These are phyloP conservation scores for Fragilariopsis cylindrus DNA, from an alignment of 108 stramenopile species.

Conservation along the genomic window DNA sequence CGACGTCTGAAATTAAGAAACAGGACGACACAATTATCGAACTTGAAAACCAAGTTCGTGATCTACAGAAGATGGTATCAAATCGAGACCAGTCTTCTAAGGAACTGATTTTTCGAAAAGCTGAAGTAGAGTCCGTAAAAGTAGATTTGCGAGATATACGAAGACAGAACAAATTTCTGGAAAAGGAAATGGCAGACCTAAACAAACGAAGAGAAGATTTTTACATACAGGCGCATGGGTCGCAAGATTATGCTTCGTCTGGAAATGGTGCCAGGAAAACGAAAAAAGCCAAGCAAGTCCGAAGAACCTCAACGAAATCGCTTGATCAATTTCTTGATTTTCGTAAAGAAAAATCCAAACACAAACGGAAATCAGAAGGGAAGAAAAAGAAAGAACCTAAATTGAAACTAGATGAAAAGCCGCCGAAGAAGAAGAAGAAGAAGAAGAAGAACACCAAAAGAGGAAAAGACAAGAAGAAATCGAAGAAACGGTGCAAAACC, in stretches of 20 bases:
- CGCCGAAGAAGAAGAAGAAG: not conserved
- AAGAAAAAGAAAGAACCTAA: slow-evolving; percentile 7
- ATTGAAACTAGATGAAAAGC: slow-evolving; percentile 1
- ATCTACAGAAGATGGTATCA: slow-evolving; percentile 18
- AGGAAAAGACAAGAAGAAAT: not conserved
- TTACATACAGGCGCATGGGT: not conserved
- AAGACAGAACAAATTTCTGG: slow-evolving; percentile 18
- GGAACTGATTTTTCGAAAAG: slow-evolving; percentile 9
- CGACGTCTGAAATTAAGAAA: slow-evolving; percentile 13
- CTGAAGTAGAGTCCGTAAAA: not conserved
- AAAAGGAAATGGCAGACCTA: slow-evolving; percentile 21
- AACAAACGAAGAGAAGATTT: not conserved
- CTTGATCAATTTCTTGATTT: not conserved
- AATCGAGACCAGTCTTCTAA: slow-evolving; percentile 15
- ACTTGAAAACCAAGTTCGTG: slow-evolving; percentile 22
- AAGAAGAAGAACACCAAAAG: slow-evolving; percentile 13
- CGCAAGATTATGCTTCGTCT: not conserved
- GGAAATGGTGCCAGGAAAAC: not conserved
- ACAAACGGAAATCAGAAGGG: not conserved
- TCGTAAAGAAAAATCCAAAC: not conserved
- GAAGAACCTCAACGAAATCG: not conserved
- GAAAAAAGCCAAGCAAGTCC: not conserved
- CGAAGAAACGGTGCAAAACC: not conserved
- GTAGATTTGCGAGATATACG: slow-evolving; percentile 6
- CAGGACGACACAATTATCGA: slow-evolving; percentile 21